Conservation (phyloP, 2,329 filamentous ascomycete genomes). For the Didymella sp. region DNA sequence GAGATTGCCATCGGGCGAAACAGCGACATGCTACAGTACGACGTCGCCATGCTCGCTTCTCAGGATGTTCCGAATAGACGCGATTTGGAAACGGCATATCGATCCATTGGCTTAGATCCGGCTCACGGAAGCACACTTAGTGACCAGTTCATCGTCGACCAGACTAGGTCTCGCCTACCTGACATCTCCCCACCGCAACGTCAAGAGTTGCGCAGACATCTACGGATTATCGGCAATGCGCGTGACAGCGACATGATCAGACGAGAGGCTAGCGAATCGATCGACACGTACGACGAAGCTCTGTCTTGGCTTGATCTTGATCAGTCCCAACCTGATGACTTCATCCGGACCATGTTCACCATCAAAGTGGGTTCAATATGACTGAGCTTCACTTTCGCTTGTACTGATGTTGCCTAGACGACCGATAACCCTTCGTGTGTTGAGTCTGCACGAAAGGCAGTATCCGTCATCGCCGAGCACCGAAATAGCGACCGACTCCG, state of each 20-base stretch:
- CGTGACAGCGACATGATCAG: conserved; percentile 65
- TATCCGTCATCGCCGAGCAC: conserved; percentile 65
- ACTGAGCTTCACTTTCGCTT: background rate
- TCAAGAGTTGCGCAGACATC: conserved; percentile 61
- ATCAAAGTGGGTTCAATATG: conserved; percentile 56
- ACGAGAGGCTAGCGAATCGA: conserved; percentile 63
- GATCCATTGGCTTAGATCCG: conserved; percentile 62
- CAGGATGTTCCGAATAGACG: conserved; percentile 64
- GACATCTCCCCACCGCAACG: conserved; percentile 63
- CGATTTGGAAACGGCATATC: conserved; percentile 66
- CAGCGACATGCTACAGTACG: conserved; percentile 64
- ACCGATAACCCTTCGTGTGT: conserved; percentile 59
- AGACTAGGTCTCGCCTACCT: conserved; percentile 65
- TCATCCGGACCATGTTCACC: conserved; percentile 63
- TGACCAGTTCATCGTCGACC: conserved; percentile 68
- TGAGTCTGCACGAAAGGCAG: conserved; percentile 61
- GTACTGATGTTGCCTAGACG: conserved; percentile 47
- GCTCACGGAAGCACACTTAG: conserved; percentile 50
- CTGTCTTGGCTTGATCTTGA: conserved; percentile 65
- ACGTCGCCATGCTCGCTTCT: conserved; percentile 65
- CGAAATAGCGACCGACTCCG: conserved; percentile 63
- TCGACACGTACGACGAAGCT: conserved; percentile 70
- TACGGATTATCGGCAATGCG: conserved; percentile 66
- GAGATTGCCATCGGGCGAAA: conserved; percentile 63
- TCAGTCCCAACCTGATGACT: conserved; percentile 60